Evolutionary conservation across 495 filamentous ascomycete genomes (phyloP).

Genomic region (Halenospora varia): DNA sequence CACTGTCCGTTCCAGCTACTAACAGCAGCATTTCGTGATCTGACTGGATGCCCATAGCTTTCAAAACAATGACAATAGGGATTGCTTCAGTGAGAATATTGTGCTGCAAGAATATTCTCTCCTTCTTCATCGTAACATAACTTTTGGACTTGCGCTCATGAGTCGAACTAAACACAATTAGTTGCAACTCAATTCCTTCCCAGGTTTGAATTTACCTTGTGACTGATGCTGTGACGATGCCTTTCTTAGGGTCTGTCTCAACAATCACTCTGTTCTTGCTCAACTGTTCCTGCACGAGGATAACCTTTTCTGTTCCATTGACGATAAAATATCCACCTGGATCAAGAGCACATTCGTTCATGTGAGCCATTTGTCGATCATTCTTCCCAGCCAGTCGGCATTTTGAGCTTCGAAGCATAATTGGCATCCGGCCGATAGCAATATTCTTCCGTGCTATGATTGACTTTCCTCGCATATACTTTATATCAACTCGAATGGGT

Average conservation of each 20-base stretch:
- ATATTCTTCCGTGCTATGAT: conserved; percentile 66
- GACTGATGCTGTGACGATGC: conserved; percentile 92
- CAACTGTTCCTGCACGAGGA: conserved; percentile 94
- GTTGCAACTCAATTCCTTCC: neutral
- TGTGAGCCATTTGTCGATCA: conserved; percentile 75
- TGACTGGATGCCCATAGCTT: conserved; percentile 88
- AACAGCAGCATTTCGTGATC: conserved; percentile 91
- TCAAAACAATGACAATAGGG: conserved; percentile 86
- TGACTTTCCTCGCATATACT: conserved; percentile 72
- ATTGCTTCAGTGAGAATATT: conserved; percentile 90
- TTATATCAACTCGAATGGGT: conserved; percentile 83
- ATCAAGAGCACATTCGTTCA: conserved; percentile 93
- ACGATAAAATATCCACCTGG: conserved; percentile 96
- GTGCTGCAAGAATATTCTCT: conserved; percentile 81
- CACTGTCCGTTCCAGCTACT: conserved; percentile 74
- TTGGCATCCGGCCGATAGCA: conserved; percentile 82
- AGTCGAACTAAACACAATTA: conserved; percentile 62
- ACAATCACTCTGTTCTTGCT: conserved; percentile 99
- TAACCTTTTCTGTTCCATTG: conserved; percentile 88
- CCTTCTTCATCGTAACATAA: conserved; percentile 90
- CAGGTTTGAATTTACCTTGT: conserved; percentile 49
- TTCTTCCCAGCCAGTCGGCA: conserved; percentile 77
- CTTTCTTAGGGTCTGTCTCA: conserved; percentile 84
- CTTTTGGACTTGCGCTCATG: conserved; percentile 97
- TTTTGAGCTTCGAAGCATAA: conserved; percentile 95